Base-by-base conservation (phyloP, 2,329 filamentous ascomycete genomes). In the Didymella pomorum region DNA sequence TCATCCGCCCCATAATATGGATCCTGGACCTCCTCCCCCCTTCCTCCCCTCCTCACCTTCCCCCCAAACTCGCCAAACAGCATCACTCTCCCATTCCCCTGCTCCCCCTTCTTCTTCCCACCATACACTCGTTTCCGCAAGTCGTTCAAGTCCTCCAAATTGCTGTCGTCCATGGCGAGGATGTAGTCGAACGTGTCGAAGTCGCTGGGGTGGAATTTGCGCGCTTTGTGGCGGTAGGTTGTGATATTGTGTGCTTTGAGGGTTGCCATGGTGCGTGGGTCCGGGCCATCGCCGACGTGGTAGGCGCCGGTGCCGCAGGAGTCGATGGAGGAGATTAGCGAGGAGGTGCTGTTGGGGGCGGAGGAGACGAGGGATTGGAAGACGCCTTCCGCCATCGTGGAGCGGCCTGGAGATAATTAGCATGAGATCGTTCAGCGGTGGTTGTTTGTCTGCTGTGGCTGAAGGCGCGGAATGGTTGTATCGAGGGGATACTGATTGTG, bases 371-470 rank as follows among this genome's bases (percentile, higher is more conserved):
- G 80, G 60, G 88, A 86, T 58, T 87, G 87, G 80, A 99, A 98
- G 65, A 97, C 91, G 48, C 91, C 95, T 81, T 98, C 94, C 44
- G 93, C 92, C 95, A 99, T 98, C 29, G 95, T 91, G 8, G 93
- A 97, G 60, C 87, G 85, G 72, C 85, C 83, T 84, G 60, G 86
- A 84, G 76, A 31, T 4, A 6, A 20, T 52, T 21, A 55, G 48
- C 37, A 28, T 3, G 12, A 3, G 5, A n/a, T 2, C 6, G 31
- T 9, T 14, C 1, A 35, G 31, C 1, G 8, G 7, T 9, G 6
- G 7, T n/a, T 0, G 2, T n/a, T 11, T n/a, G 16, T 35, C 3
- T 35, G 31, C 31, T 35, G 31, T n/a, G 16, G 31, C 14, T 9
- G 31, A 35, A 6, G 16, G 16, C 31, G 31, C 8, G 31, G 16